phyloP scores from a whole-genome alignment of 2,329 filamentous ascomycete genomes.

The Penicillium sp. region DNA sequence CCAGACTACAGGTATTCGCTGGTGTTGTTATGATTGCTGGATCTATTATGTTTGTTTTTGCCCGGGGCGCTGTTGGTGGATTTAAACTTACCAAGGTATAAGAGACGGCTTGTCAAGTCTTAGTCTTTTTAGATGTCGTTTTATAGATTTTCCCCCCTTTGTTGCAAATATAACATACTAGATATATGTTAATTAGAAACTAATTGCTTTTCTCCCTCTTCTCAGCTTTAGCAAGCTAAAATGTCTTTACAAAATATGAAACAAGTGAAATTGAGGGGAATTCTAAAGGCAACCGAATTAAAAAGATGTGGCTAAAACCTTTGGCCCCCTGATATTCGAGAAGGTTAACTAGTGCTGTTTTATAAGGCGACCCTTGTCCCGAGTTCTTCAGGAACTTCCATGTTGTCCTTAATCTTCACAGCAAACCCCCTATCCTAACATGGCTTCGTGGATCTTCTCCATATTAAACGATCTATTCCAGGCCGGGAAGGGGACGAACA shows the following conservation, averaged over 20 bases:
- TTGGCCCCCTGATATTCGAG: no score
- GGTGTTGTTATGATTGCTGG: slow-evolving; percentile 28
- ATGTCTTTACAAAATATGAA: background rate
- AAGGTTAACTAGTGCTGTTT: no score
- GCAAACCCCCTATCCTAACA: background rate
- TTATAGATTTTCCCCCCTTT: background rate
- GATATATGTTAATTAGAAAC: background rate
- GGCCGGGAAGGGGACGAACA: background rate
- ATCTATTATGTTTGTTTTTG: slow-evolving; percentile 23
- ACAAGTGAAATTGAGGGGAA: background rate
- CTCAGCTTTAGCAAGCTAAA: background rate
- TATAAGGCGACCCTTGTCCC: no score
- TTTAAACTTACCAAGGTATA: slow-evolving; percentile 26
- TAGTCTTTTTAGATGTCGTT: background rate
- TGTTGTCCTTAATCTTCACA: background rate
- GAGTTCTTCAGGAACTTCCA: background rate
- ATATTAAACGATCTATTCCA: background rate
- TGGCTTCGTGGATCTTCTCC: background rate
- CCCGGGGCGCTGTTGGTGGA: slow-evolving; percentile 25
- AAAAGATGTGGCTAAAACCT: no score
- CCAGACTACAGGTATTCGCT: slow-evolving; percentile 26
- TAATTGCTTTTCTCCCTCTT: background rate
- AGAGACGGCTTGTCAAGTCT: background rate
- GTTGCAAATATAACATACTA: background rate
- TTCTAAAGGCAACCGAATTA: background rate